Base-by-base conservation (phyloP, 2,329 filamentous ascomycete species). In the Exutisphaerella laricina region DNA sequence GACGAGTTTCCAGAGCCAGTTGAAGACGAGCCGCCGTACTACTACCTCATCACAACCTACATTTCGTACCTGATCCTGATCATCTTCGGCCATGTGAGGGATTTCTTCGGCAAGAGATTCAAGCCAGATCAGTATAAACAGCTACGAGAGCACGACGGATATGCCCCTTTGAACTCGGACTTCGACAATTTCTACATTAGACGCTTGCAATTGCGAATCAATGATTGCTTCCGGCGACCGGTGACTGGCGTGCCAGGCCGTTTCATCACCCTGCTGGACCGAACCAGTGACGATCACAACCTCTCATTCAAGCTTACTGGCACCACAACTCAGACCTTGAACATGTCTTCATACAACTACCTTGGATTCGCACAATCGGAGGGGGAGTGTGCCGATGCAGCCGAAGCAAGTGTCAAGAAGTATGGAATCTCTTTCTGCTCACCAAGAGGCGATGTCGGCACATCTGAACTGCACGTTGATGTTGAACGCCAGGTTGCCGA, bases 321-420 rank as follows among this genome's bases (percentile, higher is more conserved):
- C 45, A 94, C 88, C 35, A 84, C 80, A 46, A 97, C 90, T 1
- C 88, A 98, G 67, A 97, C 92, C 0, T 73, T 98, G 58, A 98
- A 98, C 70, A 85, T 98, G 84, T 96, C 90, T 71, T 98, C 92
- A 1, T 98, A 98, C 77, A 98, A 98, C 69, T 98, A 98, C 64
- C 85, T 98, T 17, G 92, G 92, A 31, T 98, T 98, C 59, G 92
- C 92, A 39, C 92, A 98, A 66, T 96, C 92, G 0, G 89, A 97
- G 54, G 92, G 92, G 8, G 90, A 92, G 29, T 98, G 92, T 62
- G 92, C 92, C 34, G 90, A 97, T 64, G 84, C 86, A 10, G 87
- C 90, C 3, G 92, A 98, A 70, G 84, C 89, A 34, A 79, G 78
- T 34, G 80, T 95, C 52, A 82, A 79, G 66, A 89, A 84, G 61